Conservation (phyloP, 1,284 basidiomycete genomes). For the Grifola frondosa region DNA sequence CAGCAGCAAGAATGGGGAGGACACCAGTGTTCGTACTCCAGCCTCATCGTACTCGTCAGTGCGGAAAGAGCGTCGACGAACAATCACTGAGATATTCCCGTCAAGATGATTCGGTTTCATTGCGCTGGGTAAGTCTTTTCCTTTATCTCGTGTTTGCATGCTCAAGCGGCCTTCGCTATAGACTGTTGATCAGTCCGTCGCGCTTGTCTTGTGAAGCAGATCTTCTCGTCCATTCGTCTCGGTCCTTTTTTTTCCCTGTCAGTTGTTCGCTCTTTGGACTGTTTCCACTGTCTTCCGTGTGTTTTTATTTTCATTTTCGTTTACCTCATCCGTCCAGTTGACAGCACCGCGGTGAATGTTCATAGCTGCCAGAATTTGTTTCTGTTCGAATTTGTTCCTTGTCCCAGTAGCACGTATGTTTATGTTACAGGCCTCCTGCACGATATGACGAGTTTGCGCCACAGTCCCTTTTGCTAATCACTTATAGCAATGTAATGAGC, state of each 20-base stretch:
- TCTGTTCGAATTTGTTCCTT: background rate
- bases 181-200: conserved; percentile 10
- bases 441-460: conserved; percentile 28
- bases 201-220: background rate
- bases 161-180: too few relatives aligned
- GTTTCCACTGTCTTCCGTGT: conserved; percentile 1
- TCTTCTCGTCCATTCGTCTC: conserved; percentile 4
- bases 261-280: background rate
- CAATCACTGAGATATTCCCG: conserved; percentile 50
- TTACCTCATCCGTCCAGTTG: conserved; percentile 10
- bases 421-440: conserved; percentile 29
- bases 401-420: conserved; percentile 24
- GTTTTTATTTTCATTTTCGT: conserved; percentile 12
- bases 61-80: conserved; percentile 45
- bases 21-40: conserved; percentile 25
- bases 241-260: background rate
- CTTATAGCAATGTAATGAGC: conserved; percentile 30
- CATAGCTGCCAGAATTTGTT: background rate
- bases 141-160: too few relatives aligned
- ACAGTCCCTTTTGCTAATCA: conserved; percentile 27
- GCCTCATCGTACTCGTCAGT: conserved; percentile 34
- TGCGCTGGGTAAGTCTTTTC: conserved; percentile 8
- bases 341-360: conserved; percentile 7
- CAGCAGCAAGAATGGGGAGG: conserved; percentile 36
- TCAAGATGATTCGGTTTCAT: conserved; percentile 20